Percentiles rank a stretch among this genome's conserved stretches.
These are phyloP conservation scores for Zelopaecilomyces penicillatus DNA, from an alignment of 2,329 filamentous ascomycete species.

Conservation along the genomic window DNA sequence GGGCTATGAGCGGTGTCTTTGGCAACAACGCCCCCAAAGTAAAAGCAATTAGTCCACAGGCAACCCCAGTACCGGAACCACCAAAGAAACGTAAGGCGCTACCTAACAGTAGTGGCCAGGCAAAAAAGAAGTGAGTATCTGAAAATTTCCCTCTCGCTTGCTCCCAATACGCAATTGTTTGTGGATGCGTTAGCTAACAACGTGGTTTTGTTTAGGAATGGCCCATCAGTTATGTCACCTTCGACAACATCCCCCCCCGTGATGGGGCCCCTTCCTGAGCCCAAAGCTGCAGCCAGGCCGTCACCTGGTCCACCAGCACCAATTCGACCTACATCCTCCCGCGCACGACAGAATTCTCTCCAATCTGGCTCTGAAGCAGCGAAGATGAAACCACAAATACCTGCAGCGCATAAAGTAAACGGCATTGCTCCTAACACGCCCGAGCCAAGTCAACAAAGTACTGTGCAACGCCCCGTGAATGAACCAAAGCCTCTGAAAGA, in stretches of 20 bases:
- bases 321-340: slow-evolving; percentile 57
- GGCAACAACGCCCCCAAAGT: slow-evolving; percentile 44
- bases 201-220: slow-evolving; percentile 22
- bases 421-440: slow-evolving; percentile 33
- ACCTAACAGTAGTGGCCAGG: slow-evolving; percentile 55
- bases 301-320: slow-evolving; percentile 53
- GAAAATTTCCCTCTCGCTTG: not conserved
- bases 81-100: slow-evolving; percentile 66
- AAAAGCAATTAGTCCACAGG: slow-evolving; percentile 56
- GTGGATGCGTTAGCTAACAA: slow-evolving; percentile 10
- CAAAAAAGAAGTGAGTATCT: slow-evolving; percentile 66
- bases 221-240: slow-evolving; percentile 47
- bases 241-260: slow-evolving; percentile 70
- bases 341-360: slow-evolving; percentile 68
- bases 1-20: slow-evolving; percentile 55
- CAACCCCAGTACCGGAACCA: slow-evolving; percentile 58
- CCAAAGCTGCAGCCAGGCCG: slow-evolving; percentile 38
- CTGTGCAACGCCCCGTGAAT: slow-evolving; percentile 19
- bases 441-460: slow-evolving; percentile 26
- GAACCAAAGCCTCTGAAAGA: slow-evolving; percentile 47
- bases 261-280: slow-evolving; percentile 58
- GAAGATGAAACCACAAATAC: slow-evolving; percentile 47
- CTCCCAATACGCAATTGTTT: not conserved
- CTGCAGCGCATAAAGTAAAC: slow-evolving; percentile 54
- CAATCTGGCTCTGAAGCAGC: slow-evolving; percentile 49